phyloP scores from a whole-genome alignment of 805 yeast species.

The Teunomyces atbi region DNA sequence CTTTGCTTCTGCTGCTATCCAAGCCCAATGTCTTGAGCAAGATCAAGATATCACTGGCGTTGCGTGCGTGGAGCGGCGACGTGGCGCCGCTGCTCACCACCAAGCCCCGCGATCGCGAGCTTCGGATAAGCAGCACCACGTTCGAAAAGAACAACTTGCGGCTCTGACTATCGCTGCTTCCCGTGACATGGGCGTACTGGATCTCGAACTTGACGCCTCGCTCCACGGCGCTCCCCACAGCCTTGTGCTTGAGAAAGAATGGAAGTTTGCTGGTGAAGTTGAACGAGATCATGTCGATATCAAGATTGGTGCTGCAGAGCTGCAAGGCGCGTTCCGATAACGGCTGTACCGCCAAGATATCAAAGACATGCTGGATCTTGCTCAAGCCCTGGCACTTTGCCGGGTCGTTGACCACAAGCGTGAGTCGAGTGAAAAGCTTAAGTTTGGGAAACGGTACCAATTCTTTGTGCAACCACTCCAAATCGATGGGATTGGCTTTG shows the following conservation, averaged over 20 bases:
- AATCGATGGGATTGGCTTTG: slow-evolving; percentile 49
- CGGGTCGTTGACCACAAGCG: slow-evolving; percentile 74
- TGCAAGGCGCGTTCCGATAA: slow-evolving; percentile 74
- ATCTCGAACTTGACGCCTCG: slow-evolving; percentile 84
- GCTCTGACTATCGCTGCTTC: slow-evolving; percentile 30
- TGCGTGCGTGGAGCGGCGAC: slow-evolving; percentile 56
- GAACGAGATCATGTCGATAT: slow-evolving; percentile 78
- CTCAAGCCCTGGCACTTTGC: slow-evolving; percentile 66
- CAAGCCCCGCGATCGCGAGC: slow-evolving; percentile 78
- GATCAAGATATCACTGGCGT: slow-evolving; percentile 65
- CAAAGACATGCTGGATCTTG: slow-evolving; percentile 53
- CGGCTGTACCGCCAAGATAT: slow-evolving; percentile 81
- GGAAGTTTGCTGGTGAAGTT: slow-evolving; percentile 66
- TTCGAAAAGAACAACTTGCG: slow-evolving; percentile 70
- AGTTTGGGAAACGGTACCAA: slow-evolving; percentile 30
- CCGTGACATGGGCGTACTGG: slow-evolving; percentile 57
- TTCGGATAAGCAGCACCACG: slow-evolving; percentile 70
- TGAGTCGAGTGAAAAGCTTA: slow-evolving; percentile 63
- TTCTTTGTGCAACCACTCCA: slow-evolving; percentile 24
- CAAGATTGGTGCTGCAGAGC: slow-evolving; percentile 70
- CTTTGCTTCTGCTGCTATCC: slow-evolving; percentile 57
- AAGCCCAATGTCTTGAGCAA: slow-evolving; percentile 70
- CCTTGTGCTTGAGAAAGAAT: slow-evolving; percentile 76
- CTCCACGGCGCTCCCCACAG: slow-evolving; percentile 77
- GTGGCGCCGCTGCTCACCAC: slow-evolving; percentile 76